Evolutionary conservation across 1,284 basidiomycete species (phyloP), one percentile per base, ranked within the genome.

Genomic region (Volvariella volvacea): DNA sequence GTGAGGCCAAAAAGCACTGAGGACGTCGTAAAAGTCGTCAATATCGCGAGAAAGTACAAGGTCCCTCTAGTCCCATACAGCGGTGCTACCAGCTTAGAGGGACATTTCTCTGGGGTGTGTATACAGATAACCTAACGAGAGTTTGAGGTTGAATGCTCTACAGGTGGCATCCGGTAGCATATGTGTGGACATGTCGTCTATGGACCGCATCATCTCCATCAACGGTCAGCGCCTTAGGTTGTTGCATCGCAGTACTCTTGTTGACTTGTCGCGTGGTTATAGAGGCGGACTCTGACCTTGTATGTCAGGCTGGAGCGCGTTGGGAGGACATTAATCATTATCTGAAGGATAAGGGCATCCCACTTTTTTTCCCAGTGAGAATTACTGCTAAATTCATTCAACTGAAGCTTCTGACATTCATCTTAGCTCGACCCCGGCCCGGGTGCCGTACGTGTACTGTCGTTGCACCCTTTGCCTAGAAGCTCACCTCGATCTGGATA

Each of bases 251-350:
- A 32, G 34, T 6, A 37, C n/a, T 37, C 28, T 17, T 36, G 21
- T 34, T 21, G 38, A 16, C 39, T 14, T 16, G 22, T 6, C 12
- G 12, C 6, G 12, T 12, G 36, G 1, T 17, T 42, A 30, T 45
- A 88, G 87, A 83, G 62, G 74, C 75, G 12, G 91, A 96, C 48
- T 78, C 80, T 4, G 91, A 93, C 58, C 69, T 89, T 32, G 70
- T 79, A 8, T 88, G 85, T 47, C 89, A 92, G 63, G 69, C 91
- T 31, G 93, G 92, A 4, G 76, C 85, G 22, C 75, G 80, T 30
- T 97, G 92, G 90, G 90, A 94, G 58, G 87, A 88, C 44, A 78
- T 98, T 46, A 98, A 97, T 56, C 68, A 70, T 16, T 69, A 76
- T 7, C 71, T 96, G 16, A 79, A 77, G 49, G 76, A 82, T 19